Evolutionary conservation across 1,284 basidiomycete genomes (phyloP), one percentile per base, ranked within the genome.

Genomic region (Fereydounia khargensis): DNA sequence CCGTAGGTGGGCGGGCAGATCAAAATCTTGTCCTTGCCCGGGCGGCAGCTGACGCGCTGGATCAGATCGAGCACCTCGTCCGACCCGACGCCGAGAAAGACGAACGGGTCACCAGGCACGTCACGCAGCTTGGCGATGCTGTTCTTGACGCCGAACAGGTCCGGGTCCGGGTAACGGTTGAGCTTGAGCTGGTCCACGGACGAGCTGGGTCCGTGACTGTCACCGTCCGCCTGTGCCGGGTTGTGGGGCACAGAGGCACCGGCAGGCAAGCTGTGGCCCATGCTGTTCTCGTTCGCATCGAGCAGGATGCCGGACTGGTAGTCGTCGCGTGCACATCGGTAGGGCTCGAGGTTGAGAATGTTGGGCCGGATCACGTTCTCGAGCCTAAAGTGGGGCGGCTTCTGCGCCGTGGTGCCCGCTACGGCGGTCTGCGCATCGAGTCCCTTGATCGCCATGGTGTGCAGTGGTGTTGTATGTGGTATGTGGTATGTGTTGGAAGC

Each of bases 31-130:
- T 97, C 89, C 53, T 81, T 79, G 1, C 82, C 87, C 0, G 95
- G 95, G 0, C 80, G 79, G 65, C 92, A 91, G 63, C 88, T 86
- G 31, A 96, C 85, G 9, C 95, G 83, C 79, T 94, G 92, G 40
- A 98, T 81, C 45, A 98, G 79, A 76, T 99, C 95, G 60, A 98
- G 91, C 36, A 94, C 87, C 74, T 99, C 95, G 77, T 99, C 95
- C 0, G 88, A 91, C 1, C 95, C 95, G 0, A 98, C 95, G 13
- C 95, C 94, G 8, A 99, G 82, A 75, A 97, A 96, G 31, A 96
- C 83, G 74, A 89, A 83, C 16, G 42, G 42, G 13, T 65, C 45
- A 24, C 61, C 54, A 16, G 66, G 63, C 3, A 75, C 46, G 39
- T 52, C 55, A 9, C 73, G 58, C 35, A 96, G 79, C 13, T 79